These are phyloP conservation scores for Athelia psychrophila DNA, from an alignment of 1,284 basidiomycete species.

Conservation along the genomic window DNA sequence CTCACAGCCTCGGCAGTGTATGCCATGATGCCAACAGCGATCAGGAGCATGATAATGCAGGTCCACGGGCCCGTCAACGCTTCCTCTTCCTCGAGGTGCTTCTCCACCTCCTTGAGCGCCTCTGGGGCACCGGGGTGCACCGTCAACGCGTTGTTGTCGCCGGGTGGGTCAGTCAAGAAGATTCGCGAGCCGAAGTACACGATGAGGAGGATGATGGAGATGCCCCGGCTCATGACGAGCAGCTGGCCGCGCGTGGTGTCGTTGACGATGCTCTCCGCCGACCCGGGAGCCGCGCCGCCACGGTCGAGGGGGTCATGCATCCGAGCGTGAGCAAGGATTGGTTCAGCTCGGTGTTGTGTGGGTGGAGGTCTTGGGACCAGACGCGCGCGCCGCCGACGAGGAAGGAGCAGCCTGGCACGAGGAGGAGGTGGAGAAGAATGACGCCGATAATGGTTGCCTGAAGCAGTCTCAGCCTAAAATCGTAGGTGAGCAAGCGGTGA, in stretches of 20 bases:
- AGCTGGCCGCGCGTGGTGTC: constrained; percentile 44
- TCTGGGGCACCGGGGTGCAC: constrained; percentile 41
- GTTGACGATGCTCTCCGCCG: constrained; percentile 31
- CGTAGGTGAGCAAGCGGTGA: constrained; percentile 1
- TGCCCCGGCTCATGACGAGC: constrained; percentile 57
- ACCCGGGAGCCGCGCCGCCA: constrained; percentile 21
- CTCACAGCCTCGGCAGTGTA: constrained; percentile 66
- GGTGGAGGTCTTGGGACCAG: constrained; percentile 46
- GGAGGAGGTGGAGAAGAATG: constrained; percentile 46
- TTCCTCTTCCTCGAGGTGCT: constrained; percentile 28
- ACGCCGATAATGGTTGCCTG: constrained; percentile 63
- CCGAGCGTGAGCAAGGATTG: constrained; percentile 65
- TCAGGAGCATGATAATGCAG: constrained; percentile 46
- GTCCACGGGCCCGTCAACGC: constrained; percentile 40
- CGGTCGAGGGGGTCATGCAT: constrained; percentile 57
- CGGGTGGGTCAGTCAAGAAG: constrained; percentile 67
- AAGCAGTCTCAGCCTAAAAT: constrained; percentile 44
- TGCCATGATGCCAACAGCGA: constrained; percentile 58
- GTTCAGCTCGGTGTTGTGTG: constrained; percentile 56
- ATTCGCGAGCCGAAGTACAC: constrained; percentile 53
- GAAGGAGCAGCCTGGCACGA: constrained; percentile 50
- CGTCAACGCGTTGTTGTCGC: constrained; percentile 47
- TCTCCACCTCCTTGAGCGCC: constrained; percentile 37
- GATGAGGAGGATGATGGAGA: constrained; percentile 56
- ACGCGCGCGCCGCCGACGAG: constrained; percentile 42